Conservation (phyloP, 148 eudicot species). For the Talinum fruticosum region DNA sequence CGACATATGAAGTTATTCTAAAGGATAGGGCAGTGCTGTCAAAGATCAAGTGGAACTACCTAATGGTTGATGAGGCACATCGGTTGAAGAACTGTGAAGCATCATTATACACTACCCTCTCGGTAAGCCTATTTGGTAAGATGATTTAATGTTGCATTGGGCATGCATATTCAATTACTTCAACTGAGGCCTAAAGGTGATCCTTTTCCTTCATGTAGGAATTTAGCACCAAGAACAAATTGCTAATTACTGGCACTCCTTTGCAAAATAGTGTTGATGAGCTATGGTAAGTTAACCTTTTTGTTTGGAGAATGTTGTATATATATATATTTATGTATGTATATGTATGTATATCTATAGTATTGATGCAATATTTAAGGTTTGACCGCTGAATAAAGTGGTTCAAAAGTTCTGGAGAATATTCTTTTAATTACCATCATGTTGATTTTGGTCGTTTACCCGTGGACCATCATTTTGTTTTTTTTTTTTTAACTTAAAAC, state of each 20-base stretch:
- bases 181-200: background rate
- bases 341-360: background rate
- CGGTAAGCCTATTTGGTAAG: constrained; percentile 40
- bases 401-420: too few species aligned
- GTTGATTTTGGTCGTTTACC: too few species aligned
- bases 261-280: constrained; percentile 97
- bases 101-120: constrained; percentile 74
- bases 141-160: background rate
- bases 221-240: constrained; percentile 96
- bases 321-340: background rate
- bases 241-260: constrained; percentile 97
- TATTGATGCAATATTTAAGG: background rate
- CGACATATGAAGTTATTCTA: constrained; percentile 93
- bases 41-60: constrained; percentile 94
- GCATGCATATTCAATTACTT: constrained; percentile 7
- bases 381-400: too few species aligned
- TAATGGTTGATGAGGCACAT: constrained; percentile 99
- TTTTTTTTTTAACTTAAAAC: too few species aligned
- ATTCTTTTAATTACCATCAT: too few species aligned
- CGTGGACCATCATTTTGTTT: too few species aligned
- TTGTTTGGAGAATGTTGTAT: background rate
- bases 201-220: constrained; percentile 45
- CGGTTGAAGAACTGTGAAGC: constrained; percentile 97
- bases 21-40: constrained; percentile 90
- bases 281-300: constrained; percentile 75